A percentile compares a stretch with the other conserved stretches of the same genome.
These are phyloP conservation scores for Calonectria leucothoes DNA, from an alignment of 2,329 filamentous ascomycete species.

Conservation along the genomic window DNA sequence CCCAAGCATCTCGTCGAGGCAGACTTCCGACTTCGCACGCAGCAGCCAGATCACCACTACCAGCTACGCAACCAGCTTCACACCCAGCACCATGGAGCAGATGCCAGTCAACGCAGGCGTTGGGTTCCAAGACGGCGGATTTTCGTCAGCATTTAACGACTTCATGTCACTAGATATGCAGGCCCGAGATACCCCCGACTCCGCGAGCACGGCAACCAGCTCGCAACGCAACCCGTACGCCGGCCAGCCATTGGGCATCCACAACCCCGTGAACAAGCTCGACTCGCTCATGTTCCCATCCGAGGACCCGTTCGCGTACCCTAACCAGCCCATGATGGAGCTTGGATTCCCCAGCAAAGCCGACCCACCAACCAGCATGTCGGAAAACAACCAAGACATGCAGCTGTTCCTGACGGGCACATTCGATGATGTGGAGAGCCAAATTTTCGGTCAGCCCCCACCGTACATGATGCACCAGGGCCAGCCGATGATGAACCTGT, in stretches of 20 bases:
- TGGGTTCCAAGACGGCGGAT: slow-evolving; percentile 50
- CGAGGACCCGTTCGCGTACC: slow-evolving; percentile 82
- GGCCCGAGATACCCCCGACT: slow-evolving; percentile 56
- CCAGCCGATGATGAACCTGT: slow-evolving; percentile 56
- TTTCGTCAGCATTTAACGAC: slow-evolving; percentile 56
- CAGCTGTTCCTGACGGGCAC: slow-evolving; percentile 64
- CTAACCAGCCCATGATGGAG: slow-evolving; percentile 78
- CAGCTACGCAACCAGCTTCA: slow-evolving; percentile 41
- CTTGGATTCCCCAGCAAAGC: slow-evolving; percentile 56
- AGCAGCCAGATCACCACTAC: slow-evolving; percentile 43
- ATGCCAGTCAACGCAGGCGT: slow-evolving; percentile 44
- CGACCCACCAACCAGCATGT: slow-evolving; percentile 48
- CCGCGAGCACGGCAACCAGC: slow-evolving; percentile 55
- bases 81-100: slow-evolving; percentile 49
- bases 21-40: slow-evolving; percentile 49
- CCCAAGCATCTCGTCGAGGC: slow-evolving; percentile 47
- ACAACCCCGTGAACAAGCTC: slow-evolving; percentile 72
- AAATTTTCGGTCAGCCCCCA: slow-evolving; percentile 77
- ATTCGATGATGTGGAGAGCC: slow-evolving; percentile 77
- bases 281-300: slow-evolving; percentile 86
- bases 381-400: slow-evolving; percentile 48
- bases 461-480: slow-evolving; percentile 71
- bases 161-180: slow-evolving; percentile 59
- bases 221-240: slow-evolving; percentile 50
- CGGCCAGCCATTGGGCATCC: slow-evolving; percentile 45